phyloP scores from a whole-genome alignment of 192 early-diverging fungal genomes.

The Podila horticola region DNA sequence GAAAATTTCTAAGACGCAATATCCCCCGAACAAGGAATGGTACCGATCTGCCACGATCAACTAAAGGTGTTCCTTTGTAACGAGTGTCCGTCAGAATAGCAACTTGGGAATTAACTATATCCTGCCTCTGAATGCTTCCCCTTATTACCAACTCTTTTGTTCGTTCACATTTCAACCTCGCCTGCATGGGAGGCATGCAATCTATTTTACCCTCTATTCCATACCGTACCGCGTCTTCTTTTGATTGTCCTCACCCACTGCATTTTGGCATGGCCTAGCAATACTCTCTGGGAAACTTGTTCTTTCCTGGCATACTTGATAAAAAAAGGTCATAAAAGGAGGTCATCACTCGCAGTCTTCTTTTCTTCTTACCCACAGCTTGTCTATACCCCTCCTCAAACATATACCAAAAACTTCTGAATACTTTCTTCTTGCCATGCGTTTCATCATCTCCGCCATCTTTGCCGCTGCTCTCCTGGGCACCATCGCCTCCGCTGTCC shows the following conservation, averaged over 20 bases:
- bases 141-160: neutral
- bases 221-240: neutral
- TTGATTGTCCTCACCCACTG: neutral
- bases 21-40: no score
- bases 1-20: no score
- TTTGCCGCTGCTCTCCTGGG: constrained; percentile 40
- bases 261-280: neutral
- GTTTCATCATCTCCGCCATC: constrained; percentile 40
- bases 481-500: constrained; percentile 29
- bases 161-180: neutral
- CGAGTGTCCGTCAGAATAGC: no score
- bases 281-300: neutral
- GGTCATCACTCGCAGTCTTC: no score
- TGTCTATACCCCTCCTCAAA: neutral
- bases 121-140: neutral
- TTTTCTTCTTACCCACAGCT: neutral
- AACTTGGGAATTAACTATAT: neutral
- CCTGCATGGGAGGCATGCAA: neutral
- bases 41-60: no score
- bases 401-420: neutral
- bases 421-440: constrained; percentile 13
- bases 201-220: neutral
- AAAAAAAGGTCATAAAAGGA: no score
- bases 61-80: no score
- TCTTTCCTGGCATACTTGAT: neutral